Evolutionary conservation across 306 rosid species (phyloP).

Genomic region (Astragalus glycyphyllos): DNA sequence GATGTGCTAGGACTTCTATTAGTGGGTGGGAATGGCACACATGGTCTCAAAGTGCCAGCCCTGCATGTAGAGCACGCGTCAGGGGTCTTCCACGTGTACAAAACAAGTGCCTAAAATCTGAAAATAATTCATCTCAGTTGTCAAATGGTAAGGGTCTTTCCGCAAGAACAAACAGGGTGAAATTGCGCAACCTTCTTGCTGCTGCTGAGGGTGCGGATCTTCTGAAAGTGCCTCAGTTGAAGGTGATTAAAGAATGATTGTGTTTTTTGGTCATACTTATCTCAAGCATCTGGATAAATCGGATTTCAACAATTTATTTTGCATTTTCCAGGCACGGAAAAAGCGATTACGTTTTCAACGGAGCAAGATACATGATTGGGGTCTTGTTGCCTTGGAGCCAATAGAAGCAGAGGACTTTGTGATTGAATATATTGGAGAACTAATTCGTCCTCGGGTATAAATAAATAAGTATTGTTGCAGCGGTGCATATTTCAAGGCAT

Average conservation of each 20-base stretch:
- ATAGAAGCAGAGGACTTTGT: conserved; percentile 98
- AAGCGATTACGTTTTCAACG: conserved; percentile 82
- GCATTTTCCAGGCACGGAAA: conserved; percentile 79
- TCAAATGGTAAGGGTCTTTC: conserved; percentile 89
- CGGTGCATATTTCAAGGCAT: conserved; percentile 28
- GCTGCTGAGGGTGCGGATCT: conserved; percentile 98
- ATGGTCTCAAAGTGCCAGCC: conserved; percentile 84
- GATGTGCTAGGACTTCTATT: conserved; percentile 88
- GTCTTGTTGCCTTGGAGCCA: conserved; percentile 92
- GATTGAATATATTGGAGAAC: conserved; percentile 93
- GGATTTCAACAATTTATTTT: conserved; percentile 28
- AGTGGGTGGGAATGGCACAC: conserved; percentile 95
- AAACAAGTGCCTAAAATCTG: conserved; percentile 52
- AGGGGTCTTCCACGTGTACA: conserved; percentile 63
- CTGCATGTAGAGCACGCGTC: conserved; percentile 74
- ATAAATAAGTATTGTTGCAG: not conserved
- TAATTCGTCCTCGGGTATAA: conserved; percentile 92
- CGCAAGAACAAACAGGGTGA: conserved; percentile 96
- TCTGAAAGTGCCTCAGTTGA: conserved; percentile 89
- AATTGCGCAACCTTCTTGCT: conserved; percentile 92
- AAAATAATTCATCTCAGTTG: conserved; percentile 61
- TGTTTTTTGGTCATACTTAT: conserved; percentile 33
- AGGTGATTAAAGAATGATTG: conserved; percentile 58
- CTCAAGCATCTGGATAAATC: conserved; percentile 27
- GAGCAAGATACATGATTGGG: conserved; percentile 99